Evolutionary conservation across 176 grass and related monocot genomes (phyloP).

Genomic region (Aegilops umbellulata): DNA sequence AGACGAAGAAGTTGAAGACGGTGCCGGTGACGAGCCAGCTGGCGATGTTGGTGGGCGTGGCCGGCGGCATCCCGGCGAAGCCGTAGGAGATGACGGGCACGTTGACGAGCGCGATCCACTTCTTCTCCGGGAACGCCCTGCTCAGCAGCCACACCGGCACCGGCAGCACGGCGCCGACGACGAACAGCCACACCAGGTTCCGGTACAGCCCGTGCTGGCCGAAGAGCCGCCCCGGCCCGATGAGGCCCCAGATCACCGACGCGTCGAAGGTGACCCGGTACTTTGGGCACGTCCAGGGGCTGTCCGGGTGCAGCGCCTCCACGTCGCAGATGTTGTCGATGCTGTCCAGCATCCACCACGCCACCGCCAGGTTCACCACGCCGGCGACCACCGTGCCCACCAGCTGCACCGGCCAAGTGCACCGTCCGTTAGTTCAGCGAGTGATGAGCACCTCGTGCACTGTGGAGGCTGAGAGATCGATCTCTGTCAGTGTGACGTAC

Average conservation of each 20-base stretch:
- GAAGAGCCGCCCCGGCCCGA: constrained; percentile 78
- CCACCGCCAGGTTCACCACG: constrained; percentile 85
- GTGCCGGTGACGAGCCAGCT: constrained; percentile 93
- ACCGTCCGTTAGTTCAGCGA: too few relatives aligned
- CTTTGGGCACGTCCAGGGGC: constrained; percentile 99
- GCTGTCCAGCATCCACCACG: constrained; percentile 98
- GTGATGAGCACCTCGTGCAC: too few relatives aligned
- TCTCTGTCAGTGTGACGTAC: constrained; percentile 2
- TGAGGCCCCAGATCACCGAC: constrained; percentile 94
- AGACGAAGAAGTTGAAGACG: constrained; percentile 95
- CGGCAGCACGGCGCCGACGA: constrained; percentile 74
- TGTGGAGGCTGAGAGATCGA: too few relatives aligned
- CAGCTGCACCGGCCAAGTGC: constrained; percentile 45
- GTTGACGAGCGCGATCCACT: constrained; percentile 97
- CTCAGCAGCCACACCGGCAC: constrained; percentile 90
- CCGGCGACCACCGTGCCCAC: constrained; percentile 85
- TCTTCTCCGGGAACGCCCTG: constrained; percentile 85
- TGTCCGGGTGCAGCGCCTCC: constrained; percentile 79
- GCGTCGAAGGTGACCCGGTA: constrained; percentile 95
- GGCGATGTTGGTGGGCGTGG: constrained; percentile 95
- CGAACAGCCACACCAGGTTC: constrained; percentile 96
- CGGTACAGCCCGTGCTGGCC: constrained; percentile 71
- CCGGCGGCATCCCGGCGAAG: constrained; percentile 97
- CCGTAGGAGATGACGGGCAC: constrained; percentile 93
- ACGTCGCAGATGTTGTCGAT: constrained; percentile 97